Conservation (phyloP, 2,329 filamentous ascomycete species). For the Fusarium sp. region DNA sequence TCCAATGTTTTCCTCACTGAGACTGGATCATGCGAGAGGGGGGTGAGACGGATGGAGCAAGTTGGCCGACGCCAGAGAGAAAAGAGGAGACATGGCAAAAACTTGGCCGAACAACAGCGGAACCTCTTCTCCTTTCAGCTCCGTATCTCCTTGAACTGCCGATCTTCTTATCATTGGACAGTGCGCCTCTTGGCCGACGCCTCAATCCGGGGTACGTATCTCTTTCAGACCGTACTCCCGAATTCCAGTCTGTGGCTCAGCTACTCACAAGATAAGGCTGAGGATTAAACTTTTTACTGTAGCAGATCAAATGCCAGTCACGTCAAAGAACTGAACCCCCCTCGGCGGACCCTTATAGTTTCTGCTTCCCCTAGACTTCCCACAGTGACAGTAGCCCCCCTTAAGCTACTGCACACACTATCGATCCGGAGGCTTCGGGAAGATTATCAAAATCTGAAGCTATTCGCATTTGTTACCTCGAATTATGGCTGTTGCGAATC, state of each 20-base stretch:
- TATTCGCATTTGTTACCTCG: slow-evolving; percentile 5
- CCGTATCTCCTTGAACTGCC: background rate
- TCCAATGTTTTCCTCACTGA: slow-evolving; percentile 20
- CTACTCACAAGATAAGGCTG: slow-evolving; percentile 6
- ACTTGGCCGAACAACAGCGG: slow-evolving; percentile 3
- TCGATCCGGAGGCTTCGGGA: slow-evolving; percentile 5
- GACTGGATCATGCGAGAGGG: slow-evolving; percentile 1
- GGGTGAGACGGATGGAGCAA: slow-evolving; percentile 1
- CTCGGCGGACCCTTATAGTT: background rate
- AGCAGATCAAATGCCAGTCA: background rate
- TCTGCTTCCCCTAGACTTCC: background rate
- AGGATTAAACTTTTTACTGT: background rate
- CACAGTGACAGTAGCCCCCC: background rate
- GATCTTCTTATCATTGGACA: slow-evolving; percentile 17
- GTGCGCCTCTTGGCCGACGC: slow-evolving; percentile 1
- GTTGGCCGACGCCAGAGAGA: slow-evolving; percentile 33
- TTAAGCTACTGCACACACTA: slow-evolving; percentile 18
- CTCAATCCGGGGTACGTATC: slow-evolving; percentile 6
- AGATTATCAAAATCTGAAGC: background rate
- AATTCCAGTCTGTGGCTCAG: background rate
- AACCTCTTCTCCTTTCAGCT: background rate
- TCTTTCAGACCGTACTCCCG: background rate
- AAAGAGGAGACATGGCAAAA: slow-evolving; percentile 3
- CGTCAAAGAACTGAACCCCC: background rate
- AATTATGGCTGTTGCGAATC: slow-evolving; percentile 41